Conservation (phyloP, 352 stramenopile species). For the Pythium volutum region DNA sequence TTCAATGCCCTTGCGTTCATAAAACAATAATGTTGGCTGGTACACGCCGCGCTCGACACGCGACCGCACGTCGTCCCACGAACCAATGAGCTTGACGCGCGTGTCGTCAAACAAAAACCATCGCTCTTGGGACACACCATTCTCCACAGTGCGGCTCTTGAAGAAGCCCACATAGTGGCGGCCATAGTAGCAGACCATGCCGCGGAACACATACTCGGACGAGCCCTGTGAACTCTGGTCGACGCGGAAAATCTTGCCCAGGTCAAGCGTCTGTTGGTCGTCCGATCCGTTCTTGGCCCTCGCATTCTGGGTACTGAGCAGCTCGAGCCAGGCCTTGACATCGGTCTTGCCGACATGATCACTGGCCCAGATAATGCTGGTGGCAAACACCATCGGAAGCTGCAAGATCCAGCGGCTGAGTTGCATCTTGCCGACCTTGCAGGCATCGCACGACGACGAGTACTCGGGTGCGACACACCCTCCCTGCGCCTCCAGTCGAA, state of each 20-base stretch:
- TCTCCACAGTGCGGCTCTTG: constrained; percentile 55
- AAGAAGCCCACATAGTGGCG: constrained; percentile 87
- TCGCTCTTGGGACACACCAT: constrained; percentile 45
- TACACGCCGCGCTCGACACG: constrained; percentile 78
- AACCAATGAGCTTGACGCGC: constrained; percentile 69
- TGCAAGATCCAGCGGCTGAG: constrained; percentile 73
- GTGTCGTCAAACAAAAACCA: constrained; percentile 88
- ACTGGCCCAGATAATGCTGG: constrained; percentile 82
- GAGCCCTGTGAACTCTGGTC: constrained; percentile 23
- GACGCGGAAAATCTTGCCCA: constrained; percentile 68
- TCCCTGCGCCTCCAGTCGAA: constrained; percentile 51
- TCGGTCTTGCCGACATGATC: constrained; percentile 62
- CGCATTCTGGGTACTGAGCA: constrained; percentile 53
- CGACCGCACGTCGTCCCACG: constrained; percentile 66
- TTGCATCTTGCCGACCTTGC: constrained; percentile 44
- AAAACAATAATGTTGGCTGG: constrained; percentile 81
- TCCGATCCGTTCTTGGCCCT: constrained; percentile 16
- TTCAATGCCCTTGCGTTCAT: constrained; percentile 69
- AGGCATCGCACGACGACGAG: constrained; percentile 40
- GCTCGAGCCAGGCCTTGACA: constrained; percentile 65
- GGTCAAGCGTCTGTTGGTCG: constrained; percentile 49
- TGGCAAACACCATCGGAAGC: constrained; percentile 81
- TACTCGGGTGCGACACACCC: constrained; percentile 33
- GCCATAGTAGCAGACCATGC: constrained; percentile 86
- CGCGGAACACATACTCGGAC: constrained; percentile 65